These are phyloP conservation scores for Parafenestella ontariensis DNA, from an alignment of 2,329 filamentous ascomycete genomes.

Conservation along the genomic window DNA sequence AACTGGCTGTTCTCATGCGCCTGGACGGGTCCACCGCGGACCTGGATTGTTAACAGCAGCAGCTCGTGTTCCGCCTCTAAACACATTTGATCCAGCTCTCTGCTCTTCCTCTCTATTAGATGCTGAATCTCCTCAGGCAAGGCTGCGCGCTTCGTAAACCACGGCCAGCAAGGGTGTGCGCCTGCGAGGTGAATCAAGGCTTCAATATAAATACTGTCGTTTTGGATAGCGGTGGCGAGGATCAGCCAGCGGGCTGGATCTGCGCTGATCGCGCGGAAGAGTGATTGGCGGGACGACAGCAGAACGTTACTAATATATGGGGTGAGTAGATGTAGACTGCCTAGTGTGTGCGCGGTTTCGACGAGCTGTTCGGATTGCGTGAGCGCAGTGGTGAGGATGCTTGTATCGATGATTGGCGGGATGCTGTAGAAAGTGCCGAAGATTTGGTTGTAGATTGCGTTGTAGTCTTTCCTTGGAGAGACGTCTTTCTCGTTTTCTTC, in stretches of 20 bases:
- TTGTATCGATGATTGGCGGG: constrained; percentile 17
- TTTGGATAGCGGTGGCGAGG: constrained; percentile 36
- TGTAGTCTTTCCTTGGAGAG: not conserved
- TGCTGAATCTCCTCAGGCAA: constrained; percentile 12
- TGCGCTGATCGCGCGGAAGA: constrained; percentile 39
- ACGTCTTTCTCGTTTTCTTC: not conserved
- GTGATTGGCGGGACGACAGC: constrained; percentile 27
- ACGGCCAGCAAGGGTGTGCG: constrained; percentile 32
- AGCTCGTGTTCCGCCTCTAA: not conserved
- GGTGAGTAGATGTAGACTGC: constrained; percentile 26
- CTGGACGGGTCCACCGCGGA: not conserved
- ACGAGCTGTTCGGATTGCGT: constrained; percentile 35
- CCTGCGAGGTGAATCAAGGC: constrained; percentile 47
- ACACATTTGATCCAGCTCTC: not conserved
- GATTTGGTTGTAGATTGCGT: constrained; percentile 22
- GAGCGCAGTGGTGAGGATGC: constrained; percentile 26
- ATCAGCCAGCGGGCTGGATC: constrained; percentile 44
- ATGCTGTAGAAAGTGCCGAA: constrained; percentile 37
- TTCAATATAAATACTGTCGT: constrained; percentile 44
- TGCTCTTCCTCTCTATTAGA: constrained; percentile 12
- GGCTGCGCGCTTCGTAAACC: constrained; percentile 12
- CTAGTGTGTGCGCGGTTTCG: constrained; percentile 30
- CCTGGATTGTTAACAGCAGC: not conserved
- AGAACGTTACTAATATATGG: constrained; percentile 32
- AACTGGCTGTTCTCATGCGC: constrained; percentile 6